Evolutionary conservation across 2,329 filamentous ascomycete genomes (phyloP), one percentile per base, ranked within the genome.

Genomic region (Lanzia echinophila): DNA sequence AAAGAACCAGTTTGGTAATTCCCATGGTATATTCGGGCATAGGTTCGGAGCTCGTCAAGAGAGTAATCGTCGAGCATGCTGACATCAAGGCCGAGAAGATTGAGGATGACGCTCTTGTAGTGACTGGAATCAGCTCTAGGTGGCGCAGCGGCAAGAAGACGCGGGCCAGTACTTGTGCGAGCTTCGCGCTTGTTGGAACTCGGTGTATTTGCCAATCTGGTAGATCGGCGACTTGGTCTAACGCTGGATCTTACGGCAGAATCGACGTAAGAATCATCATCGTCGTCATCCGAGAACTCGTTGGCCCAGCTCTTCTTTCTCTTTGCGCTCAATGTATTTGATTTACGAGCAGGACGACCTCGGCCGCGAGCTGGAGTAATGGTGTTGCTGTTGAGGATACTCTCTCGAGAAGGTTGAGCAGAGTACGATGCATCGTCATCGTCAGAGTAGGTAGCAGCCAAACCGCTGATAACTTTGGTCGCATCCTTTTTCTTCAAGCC

Each of bases 21-120:
- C 0, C 17, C 10, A 42, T 62, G 58, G 43, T 57, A 61, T 2
- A 57, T 58, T 22, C 60, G 50, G 10, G 58, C 60, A 45, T 62
- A 62, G 2, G 19, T 33, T 20, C 60, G 53, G 6, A 61, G 51
- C n/a, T 60, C 34, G 1, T 54, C 31, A 1, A 62, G 47, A 2
- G 22, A 44, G 17, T 50, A 56, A 3, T 36, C 2, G 6, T 33
- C 22, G 12, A 47, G 15, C 6, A 47, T 17, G 7, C 39, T 12
- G 3, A 10, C 10, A 24, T 54, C 24, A 10, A 61, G 34, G 4
- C 33, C 34, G 2, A 60, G 56, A 11, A 61, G 43, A 1, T 44
- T 11, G 8, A 56, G 55, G 20, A 61, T 51, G 2, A 32, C 28
- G n/a, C 10, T 44, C 17, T 51, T 57, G 17, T 51, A 57, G 2